A percentile compares a stretch with the other conserved stretches of the same genome.
phyloP scores from a whole-genome alignment of 306 rosid genomes.

The Vachellia pachyceras region DNA sequence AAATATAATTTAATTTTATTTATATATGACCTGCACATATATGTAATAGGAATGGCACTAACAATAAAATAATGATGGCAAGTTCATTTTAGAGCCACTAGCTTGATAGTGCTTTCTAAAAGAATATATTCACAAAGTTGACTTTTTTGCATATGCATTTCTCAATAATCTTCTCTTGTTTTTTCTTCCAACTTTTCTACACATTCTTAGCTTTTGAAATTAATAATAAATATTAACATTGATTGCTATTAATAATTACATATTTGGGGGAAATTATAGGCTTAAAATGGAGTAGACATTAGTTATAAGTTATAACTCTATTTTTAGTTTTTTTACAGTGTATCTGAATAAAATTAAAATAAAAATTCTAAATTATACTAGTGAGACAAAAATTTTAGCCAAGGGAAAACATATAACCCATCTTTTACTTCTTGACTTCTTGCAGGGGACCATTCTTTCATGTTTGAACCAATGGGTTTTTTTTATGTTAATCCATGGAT shows the following conservation, averaged over 20 bases:
- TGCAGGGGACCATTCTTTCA: too few relatives aligned
- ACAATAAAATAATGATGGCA: constrained; percentile 45
- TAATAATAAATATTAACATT: neutral
- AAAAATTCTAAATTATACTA: neutral
- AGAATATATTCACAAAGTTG: constrained; percentile 36
- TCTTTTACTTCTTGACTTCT: too few relatives aligned
- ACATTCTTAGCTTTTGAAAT: neutral
- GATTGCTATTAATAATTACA: neutral
- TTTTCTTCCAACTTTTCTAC: neutral
- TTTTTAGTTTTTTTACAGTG: neutral
- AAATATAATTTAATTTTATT: neutral
- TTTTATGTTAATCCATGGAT: neutral
- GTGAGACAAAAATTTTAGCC: neutral
- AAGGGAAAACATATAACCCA: too few relatives aligned
- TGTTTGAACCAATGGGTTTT: neutral
- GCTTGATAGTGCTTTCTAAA: constrained; percentile 46
- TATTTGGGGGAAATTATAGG: neutral
- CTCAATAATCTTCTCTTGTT: neutral
- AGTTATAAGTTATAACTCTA: neutral
- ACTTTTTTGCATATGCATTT: constrained; percentile 32
- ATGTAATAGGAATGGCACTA: constrained; percentile 41
- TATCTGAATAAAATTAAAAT: neutral
- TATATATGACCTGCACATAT: neutral
- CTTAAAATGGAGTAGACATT: neutral
- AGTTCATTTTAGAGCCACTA: constrained; percentile 40